Evolutionary conservation across 176 grass and related monocot species (phyloP), one percentile per base, ranked within the genome.

Genomic region (Alopecurus myosuroides): DNA sequence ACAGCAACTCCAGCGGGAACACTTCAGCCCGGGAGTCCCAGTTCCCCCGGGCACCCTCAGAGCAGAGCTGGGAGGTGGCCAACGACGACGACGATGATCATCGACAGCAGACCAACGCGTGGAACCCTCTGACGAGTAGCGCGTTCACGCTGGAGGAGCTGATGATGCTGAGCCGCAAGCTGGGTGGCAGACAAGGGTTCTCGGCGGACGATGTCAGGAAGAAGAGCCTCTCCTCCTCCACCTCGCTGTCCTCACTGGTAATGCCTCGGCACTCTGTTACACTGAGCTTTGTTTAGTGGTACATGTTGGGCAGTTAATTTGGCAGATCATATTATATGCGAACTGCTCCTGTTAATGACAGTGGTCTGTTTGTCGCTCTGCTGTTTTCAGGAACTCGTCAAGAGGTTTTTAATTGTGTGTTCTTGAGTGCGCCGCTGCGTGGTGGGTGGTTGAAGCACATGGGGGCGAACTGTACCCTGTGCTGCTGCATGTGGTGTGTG

Each of bases 121-220:
- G 83, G 63, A 77, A 61, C 11, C 76, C 46, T 55, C 85, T 83
- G 19, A 94, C 85, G 19, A 94, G 70, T 55, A 90, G 83, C 66
- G 78, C 82, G 31, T 63, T 90, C 50, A 99, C 97, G 9, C 86
- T 99, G 9, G 97, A 89, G 48, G 97, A 99, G 88, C 91, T 99
- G 74, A 92, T 96, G 80, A 29, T 94, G 86, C 80, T 96, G 42
- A 92, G 94, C 82, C 94, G 91, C 79, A 88, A 89, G 84, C 55
- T 94, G 67, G 84, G 86, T 57, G 77, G 70, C 46, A 79, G 70
- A 22, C 89, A 80, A 72, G 89, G 86, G 33, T 69, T 89, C 26
- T 46, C 78, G 36, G 62, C 55, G 56, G 77, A 82, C 42, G 68
- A 86, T 62, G 68, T 56, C 44, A 87, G 80, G 80, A 84, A 85